Evolutionary conservation across 164 flowering plant species (phyloP).

Genomic region (Hamamelis virginiana): DNA sequence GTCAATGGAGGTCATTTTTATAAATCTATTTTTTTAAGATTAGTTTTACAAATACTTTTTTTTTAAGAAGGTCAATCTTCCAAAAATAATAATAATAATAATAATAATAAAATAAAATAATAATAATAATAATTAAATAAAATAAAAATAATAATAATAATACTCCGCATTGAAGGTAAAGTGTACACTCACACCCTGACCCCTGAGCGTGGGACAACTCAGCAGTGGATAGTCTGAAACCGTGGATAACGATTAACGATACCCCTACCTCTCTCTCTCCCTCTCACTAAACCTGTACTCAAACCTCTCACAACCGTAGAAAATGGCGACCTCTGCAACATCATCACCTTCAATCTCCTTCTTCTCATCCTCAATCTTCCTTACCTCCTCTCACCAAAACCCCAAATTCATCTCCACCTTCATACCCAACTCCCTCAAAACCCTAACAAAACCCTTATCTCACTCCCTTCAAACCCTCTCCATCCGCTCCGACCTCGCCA

Average conservation of each 20-base stretch:
- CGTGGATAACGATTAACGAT: conserved; percentile 11
- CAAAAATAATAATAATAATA: too few relatives aligned
- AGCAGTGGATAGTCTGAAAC: not conserved
- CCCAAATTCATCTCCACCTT: conserved; percentile 10
- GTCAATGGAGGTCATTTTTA: too few relatives aligned
- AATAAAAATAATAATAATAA: too few relatives aligned
- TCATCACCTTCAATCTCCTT: conserved; percentile 47
- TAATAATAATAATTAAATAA: too few relatives aligned
- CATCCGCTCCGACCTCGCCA: conserved; percentile 44
- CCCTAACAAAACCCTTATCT: conserved; percentile 19
- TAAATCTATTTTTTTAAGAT: too few relatives aligned
- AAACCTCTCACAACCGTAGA: not conserved
- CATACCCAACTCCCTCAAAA: conserved; percentile 13
- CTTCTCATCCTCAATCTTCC: conserved; percentile 54
- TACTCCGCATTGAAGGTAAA: too few relatives aligned
- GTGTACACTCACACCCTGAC: too few relatives aligned
- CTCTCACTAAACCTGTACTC: too few relatives aligned
- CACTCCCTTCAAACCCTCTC: conserved; percentile 24
- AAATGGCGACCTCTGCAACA: conserved; percentile 24
- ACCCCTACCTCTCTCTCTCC: not conserved
- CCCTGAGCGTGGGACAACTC: too few relatives aligned
- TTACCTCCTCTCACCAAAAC: conserved; percentile 21
- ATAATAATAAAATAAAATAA: too few relatives aligned
- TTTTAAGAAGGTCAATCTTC: too few relatives aligned
- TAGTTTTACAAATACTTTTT: too few relatives aligned